phyloP scores from a whole-genome alignment of 768 basidiomycete species.

The Hypsizygus marmoreus region DNA sequence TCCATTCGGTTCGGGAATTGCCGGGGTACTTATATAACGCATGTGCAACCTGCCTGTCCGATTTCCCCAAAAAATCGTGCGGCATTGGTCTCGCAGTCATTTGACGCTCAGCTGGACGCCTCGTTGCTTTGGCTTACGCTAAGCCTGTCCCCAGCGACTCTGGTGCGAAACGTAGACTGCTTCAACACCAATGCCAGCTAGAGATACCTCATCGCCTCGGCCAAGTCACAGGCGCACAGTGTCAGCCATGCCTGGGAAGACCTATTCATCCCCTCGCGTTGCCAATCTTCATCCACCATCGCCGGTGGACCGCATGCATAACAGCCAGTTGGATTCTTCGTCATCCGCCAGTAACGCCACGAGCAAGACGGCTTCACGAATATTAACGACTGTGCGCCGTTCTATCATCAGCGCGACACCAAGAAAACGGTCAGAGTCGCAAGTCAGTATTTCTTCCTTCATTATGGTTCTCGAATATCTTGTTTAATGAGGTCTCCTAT shows the following conservation, averaged over 20 bases:
- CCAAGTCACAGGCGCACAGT: slow-evolving; percentile 17
- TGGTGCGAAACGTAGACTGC: too few species aligned
- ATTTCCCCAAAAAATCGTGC: slow-evolving; percentile 8
- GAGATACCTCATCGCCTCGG: slow-evolving; percentile 13
- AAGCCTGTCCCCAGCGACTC: background rate
- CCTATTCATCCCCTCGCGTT: slow-evolving; percentile 4
- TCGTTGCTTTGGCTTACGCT: slow-evolving; percentile 1
- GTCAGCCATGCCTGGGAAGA: slow-evolving; percentile 11
- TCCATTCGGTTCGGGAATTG: slow-evolving; percentile 4
- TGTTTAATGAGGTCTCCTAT: background rate
- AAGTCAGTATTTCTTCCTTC: slow-evolving; percentile 13
- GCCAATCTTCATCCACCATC: background rate
- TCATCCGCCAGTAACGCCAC: slow-evolving; percentile 8
- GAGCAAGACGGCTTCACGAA: slow-evolving; percentile 23
- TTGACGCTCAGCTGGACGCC: background rate
- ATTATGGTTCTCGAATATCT: background rate
- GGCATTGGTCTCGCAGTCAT: slow-evolving; percentile 8
- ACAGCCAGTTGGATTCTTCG: slow-evolving; percentile 5
- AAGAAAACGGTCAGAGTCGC: slow-evolving; percentile 22
- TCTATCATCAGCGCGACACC: slow-evolving; percentile 17
- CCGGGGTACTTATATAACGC: background rate
- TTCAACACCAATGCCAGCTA: slow-evolving; percentile 12
- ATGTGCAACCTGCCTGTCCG: background rate
- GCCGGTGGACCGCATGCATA: slow-evolving; percentile 1
- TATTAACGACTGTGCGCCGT: slow-evolving; percentile 24